A percentile compares a stretch with the other conserved stretches of the same genome.
phyloP scores from a whole-genome alignment of 257 asterid genomes.

The Penstemon barbatus region DNA sequence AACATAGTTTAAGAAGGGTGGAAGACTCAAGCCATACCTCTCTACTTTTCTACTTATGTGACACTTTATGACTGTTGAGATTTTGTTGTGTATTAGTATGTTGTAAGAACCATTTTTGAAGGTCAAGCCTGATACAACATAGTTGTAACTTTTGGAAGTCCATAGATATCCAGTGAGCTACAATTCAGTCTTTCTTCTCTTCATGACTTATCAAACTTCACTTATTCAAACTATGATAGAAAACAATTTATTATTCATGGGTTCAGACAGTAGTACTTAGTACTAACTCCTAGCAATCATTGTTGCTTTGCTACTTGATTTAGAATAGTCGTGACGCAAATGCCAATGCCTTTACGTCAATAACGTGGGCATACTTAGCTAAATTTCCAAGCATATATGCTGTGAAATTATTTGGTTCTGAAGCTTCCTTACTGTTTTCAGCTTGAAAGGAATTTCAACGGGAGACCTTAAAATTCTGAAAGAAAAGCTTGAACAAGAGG shows the following conservation, averaged over 20 bases:
- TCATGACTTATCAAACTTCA: not conserved
- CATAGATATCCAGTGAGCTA: not conserved
- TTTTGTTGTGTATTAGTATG: slow-evolving; percentile 8
- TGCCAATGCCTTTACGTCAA: slow-evolving; percentile 9
- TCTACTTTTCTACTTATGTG: not conserved
- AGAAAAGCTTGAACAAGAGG: slow-evolving; percentile 88
- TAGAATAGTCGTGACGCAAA: not conserved
- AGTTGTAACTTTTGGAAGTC: not conserved
- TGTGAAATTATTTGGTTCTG: slow-evolving; percentile 18
- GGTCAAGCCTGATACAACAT: not conserved
- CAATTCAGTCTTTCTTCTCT: not conserved
- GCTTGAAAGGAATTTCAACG: slow-evolving; percentile 71
- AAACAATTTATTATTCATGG: not conserved
- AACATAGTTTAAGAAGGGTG: slow-evolving; percentile 8
- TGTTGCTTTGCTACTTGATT: not conserved
- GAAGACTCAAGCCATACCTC: slow-evolving; percentile 1
- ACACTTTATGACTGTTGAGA: not conserved
- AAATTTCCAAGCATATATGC: slow-evolving; percentile 1
- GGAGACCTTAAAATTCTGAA: slow-evolving; percentile 71
- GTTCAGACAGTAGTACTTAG: not conserved
- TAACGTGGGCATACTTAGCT: slow-evolving; percentile 3
- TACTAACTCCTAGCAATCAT: not conserved
- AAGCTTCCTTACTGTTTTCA: slow-evolving; percentile 38
- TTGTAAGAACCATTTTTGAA: not conserved
- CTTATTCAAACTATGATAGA: not conserved